Percentiles rank a stretch among this genome's conserved stretches.
Evolutionary conservation across 768 basidiomycete species (phyloP).

Genomic region (Mycena rebaudengoi): DNA sequence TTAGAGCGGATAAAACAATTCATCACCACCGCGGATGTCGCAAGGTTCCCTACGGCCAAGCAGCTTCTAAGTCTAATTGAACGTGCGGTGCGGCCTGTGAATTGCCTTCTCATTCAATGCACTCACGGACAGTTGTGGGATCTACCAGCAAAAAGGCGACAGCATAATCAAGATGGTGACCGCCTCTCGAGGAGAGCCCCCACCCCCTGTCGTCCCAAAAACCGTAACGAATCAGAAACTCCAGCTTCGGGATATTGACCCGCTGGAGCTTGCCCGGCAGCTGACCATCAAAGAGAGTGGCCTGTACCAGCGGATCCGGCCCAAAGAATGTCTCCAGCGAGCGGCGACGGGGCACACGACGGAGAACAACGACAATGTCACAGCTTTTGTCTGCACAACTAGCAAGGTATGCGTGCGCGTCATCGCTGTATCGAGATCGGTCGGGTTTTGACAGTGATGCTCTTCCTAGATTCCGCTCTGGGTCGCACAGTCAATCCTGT

Average conservation of each 20-base stretch:
- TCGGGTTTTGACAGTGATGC: too few relatives aligned
- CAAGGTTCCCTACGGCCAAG: background rate
- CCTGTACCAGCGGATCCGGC: slow-evolving; percentile 85
- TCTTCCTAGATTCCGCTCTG: slow-evolving; percentile 81
- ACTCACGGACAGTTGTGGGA: slow-evolving; percentile 53
- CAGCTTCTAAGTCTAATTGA: slow-evolving; percentile 65
- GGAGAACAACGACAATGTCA: slow-evolving; percentile 79
- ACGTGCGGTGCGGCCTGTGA: slow-evolving; percentile 68
- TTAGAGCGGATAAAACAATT: slow-evolving; percentile 85
- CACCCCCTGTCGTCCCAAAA: background rate
- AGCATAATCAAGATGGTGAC: too few relatives aligned
- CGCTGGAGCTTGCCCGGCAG: slow-evolving; percentile 90
- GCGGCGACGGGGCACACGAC: slow-evolving; percentile 80
- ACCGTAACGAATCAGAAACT: slow-evolving; percentile 56
- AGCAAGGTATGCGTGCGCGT: slow-evolving; percentile 79
- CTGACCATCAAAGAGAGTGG: slow-evolving; percentile 89
- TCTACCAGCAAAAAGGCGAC: too few relatives aligned
- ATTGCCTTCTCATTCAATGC: slow-evolving; percentile 55
- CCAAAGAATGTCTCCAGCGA: slow-evolving; percentile 87
- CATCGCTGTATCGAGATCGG: slow-evolving; percentile 1
- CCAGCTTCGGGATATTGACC: slow-evolving; percentile 82
- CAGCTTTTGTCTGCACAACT: slow-evolving; percentile 75
- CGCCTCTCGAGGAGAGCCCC: background rate
- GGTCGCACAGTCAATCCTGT: slow-evolving; percentile 85
- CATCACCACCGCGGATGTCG: slow-evolving; percentile 34